Conservation (phyloP, 495 filamentous ascomycete species). For the Aeminium ludgeri region DNA sequence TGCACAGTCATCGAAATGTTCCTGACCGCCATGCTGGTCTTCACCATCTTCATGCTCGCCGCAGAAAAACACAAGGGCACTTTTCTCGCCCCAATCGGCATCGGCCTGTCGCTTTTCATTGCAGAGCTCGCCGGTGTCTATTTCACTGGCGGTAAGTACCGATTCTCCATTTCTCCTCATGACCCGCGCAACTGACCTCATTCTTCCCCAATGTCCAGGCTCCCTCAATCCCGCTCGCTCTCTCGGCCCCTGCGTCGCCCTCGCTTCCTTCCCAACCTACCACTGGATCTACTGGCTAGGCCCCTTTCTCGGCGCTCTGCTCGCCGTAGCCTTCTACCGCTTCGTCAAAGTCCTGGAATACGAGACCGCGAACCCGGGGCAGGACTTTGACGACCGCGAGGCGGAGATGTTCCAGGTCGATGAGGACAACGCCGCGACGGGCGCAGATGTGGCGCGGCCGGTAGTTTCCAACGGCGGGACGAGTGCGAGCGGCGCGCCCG, state of each 20-base stretch:
- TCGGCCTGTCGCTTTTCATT: constrained; percentile 35
- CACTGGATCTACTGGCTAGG: constrained; percentile 25
- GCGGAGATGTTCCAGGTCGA: constrained; percentile 19
- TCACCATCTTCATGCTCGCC: constrained; percentile 41
- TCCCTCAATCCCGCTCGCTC: constrained; percentile 21
- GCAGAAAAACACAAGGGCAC: constrained; percentile 37
- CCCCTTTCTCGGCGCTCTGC: constrained; percentile 22
- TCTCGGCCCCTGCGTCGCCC: constrained; percentile 19
- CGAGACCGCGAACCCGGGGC: constrained; percentile 61
- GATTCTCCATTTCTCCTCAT: neutral
- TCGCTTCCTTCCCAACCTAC: constrained; percentile 13
- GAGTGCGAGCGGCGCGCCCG: neutral
- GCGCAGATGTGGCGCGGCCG: constrained; percentile 12
- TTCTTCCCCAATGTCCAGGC: constrained; percentile 4
- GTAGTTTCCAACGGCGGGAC: neutral
- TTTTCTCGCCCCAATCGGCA: constrained; percentile 38
- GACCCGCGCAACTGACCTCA: neutral
- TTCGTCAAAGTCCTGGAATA: constrained; percentile 45
- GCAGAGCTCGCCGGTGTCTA: constrained; percentile 26
- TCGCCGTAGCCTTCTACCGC: constrained; percentile 26
- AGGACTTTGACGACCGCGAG: constrained; percentile 33
- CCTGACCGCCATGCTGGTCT: constrained; percentile 34
- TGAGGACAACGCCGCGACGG: constrained; percentile 17
- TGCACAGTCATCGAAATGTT: constrained; percentile 34
- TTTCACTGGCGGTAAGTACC: constrained; percentile 13